phyloP scores from a whole-genome alignment of 176 grass and related monocot species.

The Rhynchospora breviuscula region DNA sequence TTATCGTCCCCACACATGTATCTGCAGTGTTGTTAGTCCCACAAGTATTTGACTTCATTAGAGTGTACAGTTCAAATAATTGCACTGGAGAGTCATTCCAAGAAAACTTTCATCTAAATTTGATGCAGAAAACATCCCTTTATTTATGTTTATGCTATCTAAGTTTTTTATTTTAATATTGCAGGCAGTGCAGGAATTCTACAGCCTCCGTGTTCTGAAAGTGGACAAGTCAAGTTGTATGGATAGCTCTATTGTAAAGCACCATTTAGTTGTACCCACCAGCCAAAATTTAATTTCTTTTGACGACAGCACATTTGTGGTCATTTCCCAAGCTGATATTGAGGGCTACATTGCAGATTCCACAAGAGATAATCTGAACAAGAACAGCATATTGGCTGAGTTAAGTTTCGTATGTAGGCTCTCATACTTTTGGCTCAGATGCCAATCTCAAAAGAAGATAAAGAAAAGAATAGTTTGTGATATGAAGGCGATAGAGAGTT shows the following conservation, averaged over 20 bases:
- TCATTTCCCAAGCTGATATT: slow-evolving; percentile 74
- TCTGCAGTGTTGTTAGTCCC: background rate
- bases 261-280: slow-evolving; percentile 27
- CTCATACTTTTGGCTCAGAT: slow-evolving; percentile 64
- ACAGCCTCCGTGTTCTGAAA: slow-evolving; percentile 55
- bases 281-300: slow-evolving; percentile 45
- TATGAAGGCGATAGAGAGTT: slow-evolving; percentile 42
- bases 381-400: slow-evolving; percentile 48
- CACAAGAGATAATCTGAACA: slow-evolving; percentile 34
- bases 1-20: background rate
- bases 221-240: slow-evolving; percentile 4
- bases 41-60: background rate
- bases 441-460: slow-evolving; percentile 19
- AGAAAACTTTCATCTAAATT: background rate
- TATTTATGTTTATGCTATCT: background rate
- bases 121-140: background rate
- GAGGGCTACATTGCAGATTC: slow-evolving; percentile 51
- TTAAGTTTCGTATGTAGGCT: slow-evolving; percentile 72
- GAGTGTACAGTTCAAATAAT: background rate
- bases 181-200: slow-evolving; percentile 76
- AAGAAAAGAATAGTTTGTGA: slow-evolving; percentile 23
- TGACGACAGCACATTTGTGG: slow-evolving; percentile 62
- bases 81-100: background rate
- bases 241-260: slow-evolving; percentile 32
- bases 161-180: background rate